These are phyloP conservation scores for Paradendryphiella salina DNA, from an alignment of 2,329 filamentous ascomycete genomes.

Conservation along the genomic window DNA sequence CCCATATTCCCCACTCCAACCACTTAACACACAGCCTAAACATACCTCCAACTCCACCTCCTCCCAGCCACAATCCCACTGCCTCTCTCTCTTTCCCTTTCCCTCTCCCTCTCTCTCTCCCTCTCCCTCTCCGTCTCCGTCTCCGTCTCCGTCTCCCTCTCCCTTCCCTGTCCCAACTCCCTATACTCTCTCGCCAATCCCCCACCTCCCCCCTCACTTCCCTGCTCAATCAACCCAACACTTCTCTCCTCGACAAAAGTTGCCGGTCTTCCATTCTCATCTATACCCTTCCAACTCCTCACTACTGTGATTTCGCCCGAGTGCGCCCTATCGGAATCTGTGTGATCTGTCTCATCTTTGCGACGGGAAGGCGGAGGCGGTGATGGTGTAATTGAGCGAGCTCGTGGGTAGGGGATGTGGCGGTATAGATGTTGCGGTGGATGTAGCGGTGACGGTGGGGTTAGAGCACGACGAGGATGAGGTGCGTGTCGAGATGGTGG, in stretches of 20 bases:
- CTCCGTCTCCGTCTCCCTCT: constrained; percentile 1
- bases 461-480: constrained; percentile 1
- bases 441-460: constrained; percentile 9
- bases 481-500: constrained; percentile 4
- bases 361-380: constrained; percentile 6
- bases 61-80: constrained; percentile 4
- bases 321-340: constrained; percentile 32
- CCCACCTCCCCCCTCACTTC: constrained; percentile 10
- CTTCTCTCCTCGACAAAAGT: constrained; percentile 34
- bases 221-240: constrained; percentile 17
- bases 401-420: constrained; percentile 15
- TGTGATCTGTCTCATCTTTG: constrained; percentile 22
- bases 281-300: constrained; percentile 33
- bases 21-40: neutral
- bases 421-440: constrained; percentile 17
- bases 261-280: constrained; percentile 35
- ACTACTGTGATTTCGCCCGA: constrained; percentile 22
- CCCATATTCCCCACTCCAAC: neutral
- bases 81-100: neutral
- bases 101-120: neutral
- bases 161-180: neutral
- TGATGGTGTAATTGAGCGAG: constrained; percentile 13
- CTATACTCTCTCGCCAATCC: constrained; percentile 2
- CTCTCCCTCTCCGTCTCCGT: constrained; percentile 1
- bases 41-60: constrained; percentile 17